Evolutionary conservation across 129 eudicot genomes (phyloP).

Genomic region (Flaveria linearis): DNA sequence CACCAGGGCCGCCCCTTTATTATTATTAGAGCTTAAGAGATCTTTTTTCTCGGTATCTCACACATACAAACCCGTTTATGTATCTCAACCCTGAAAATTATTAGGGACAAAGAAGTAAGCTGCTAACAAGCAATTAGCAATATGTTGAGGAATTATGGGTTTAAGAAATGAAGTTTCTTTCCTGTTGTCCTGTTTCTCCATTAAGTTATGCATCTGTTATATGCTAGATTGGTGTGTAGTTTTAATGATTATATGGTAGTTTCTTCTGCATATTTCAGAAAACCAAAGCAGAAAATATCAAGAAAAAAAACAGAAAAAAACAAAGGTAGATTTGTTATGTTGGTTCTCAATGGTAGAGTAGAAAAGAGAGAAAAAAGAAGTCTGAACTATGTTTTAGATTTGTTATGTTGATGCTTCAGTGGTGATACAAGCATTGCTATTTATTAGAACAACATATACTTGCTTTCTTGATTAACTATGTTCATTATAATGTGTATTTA

Average conservation of each 20-base stretch:
- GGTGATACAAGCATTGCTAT: too few species aligned
- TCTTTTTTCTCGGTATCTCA: neutral
- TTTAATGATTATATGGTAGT: constrained; percentile 10
- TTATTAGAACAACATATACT: too few species aligned
- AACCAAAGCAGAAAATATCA: neutral
- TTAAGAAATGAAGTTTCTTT: constrained; percentile 7
- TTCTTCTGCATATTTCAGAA: constrained; percentile 16
- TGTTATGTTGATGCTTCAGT: neutral
- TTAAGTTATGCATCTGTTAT: constrained; percentile 19
- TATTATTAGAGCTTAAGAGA: neutral
- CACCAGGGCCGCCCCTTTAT: neutral
- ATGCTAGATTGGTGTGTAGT: constrained; percentile 23
- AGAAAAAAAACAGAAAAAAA: neutral
- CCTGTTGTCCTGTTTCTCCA: neutral
- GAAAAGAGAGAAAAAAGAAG: neutral
- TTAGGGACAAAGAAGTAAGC: constrained; percentile 12
- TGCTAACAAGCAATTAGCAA: constrained; percentile 2
- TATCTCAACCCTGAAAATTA: neutral
- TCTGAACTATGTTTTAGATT: constrained; percentile 21
- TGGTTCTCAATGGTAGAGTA: neutral
- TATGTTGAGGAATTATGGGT: neutral
- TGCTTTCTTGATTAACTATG: too few species aligned
- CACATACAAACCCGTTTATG: constrained; percentile 6
- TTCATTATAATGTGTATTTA: too few species aligned
- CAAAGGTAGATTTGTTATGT: neutral